Conservation (phyloP, 768 basidiomycete species). For the Strobilomyces echinocephalus region DNA sequence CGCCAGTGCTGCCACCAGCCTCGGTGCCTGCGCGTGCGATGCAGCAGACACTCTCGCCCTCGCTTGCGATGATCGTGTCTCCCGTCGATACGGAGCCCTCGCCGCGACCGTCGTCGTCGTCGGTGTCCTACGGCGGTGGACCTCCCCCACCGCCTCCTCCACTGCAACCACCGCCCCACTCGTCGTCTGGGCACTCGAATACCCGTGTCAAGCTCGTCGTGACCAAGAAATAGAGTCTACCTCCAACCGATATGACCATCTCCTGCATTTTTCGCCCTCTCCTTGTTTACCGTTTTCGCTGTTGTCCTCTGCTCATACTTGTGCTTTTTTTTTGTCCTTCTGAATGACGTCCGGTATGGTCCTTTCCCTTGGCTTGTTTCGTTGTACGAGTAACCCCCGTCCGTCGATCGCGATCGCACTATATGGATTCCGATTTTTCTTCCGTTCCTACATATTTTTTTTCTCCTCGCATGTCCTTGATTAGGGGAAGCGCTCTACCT, state of each 20-base stretch:
- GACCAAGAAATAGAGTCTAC: constrained; percentile 26
- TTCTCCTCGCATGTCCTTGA: too few species aligned
- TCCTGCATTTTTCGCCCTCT: background rate
- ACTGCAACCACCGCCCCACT: constrained; percentile 1
- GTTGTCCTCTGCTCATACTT: background rate
- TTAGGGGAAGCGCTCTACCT: background rate
- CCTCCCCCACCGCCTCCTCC: constrained; percentile 14
- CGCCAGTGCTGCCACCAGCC: constrained; percentile 26
- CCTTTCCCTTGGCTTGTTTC: background rate
- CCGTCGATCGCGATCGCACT: background rate
- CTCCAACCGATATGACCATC: background rate
- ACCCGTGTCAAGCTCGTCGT: constrained; percentile 30
- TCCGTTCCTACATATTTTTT: background rate
- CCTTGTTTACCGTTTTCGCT: background rate
- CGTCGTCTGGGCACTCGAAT: constrained; percentile 17
- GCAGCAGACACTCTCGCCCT: constrained; percentile 33
- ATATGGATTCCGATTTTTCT: background rate
- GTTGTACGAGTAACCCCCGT: background rate
- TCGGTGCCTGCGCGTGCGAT: constrained; percentile 27
- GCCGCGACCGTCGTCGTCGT: constrained; percentile 28
- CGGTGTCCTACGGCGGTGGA: constrained; percentile 17
- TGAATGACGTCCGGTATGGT: background rate
- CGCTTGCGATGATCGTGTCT: constrained; percentile 34
- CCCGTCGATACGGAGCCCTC: constrained; percentile 32
- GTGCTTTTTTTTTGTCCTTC: background rate